phyloP scores from a whole-genome alignment of 257 asterid species.

The Coffea canephora region DNA sequence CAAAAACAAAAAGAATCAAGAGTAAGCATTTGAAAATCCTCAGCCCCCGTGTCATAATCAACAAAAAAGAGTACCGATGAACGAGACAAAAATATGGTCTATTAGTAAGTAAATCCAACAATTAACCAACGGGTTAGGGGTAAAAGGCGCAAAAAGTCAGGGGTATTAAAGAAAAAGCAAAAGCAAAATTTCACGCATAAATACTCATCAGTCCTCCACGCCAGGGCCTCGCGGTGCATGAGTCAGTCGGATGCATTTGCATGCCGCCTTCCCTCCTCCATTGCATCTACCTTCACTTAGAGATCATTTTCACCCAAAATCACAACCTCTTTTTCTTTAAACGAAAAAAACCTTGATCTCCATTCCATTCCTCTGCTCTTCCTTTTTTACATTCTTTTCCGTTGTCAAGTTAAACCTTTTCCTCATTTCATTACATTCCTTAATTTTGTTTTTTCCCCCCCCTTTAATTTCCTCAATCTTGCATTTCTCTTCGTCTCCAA shows the following conservation, averaged over 20 bases:
- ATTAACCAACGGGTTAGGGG: background rate
- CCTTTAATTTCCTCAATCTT: background rate
- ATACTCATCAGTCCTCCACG: too few relatives aligned
- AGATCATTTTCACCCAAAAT: background rate
- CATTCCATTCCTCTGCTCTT: background rate
- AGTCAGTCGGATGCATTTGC: background rate
- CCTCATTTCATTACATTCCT: background rate
- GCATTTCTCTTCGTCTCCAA: background rate
- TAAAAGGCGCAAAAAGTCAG: background rate
- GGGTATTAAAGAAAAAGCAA: conserved; percentile 5
- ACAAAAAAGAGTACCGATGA: background rate
- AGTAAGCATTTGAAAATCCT: background rate
- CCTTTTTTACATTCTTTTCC: background rate
- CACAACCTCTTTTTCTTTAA: background rate
- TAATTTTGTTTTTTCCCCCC: background rate
- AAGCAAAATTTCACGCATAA: background rate
- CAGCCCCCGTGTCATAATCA: background rate
- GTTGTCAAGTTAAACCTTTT: background rate
- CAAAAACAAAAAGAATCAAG: background rate
- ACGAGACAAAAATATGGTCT: background rate
- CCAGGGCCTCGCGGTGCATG: too few relatives aligned
- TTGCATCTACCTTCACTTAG: background rate
- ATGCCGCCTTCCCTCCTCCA: background rate
- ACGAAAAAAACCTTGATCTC: background rate
- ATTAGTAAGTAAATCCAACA: background rate